Evolutionary conservation across 176 grass and related monocot genomes (phyloP), one percentile per base, ranked within the genome.

Genomic region (Ampelocalamus luodianensis): DNA sequence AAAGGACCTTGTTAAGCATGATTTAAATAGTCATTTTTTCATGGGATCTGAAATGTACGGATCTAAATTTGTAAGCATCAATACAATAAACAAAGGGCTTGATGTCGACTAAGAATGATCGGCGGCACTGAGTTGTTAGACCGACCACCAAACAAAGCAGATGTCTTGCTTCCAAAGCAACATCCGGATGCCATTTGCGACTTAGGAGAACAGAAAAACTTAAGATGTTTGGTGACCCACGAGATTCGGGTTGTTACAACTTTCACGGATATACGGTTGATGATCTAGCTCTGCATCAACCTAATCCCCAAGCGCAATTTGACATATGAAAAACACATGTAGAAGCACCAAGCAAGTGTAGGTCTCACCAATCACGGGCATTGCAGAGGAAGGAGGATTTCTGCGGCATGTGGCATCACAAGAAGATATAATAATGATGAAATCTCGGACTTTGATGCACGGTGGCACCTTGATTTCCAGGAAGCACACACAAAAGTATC

Each of bases 321-420:
- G 84, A 78, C 39, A 72, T 36, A 40, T 66, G 67, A 71, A 5
- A 23, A 51, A 69, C 18, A 72, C 66, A 83, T n/a, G 67, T 27
- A 72, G 60, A 79, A 83, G 74, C 74, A 90, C 71, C 83, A 55
- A 86, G 65, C 78, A 72, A 64, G 65, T 51, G 74, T 6, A 70
- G 66, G 82, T 78, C 37, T 90, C 67, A 90, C 76, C 64, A 27
- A 10, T 14, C 39, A 79, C 49, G 75, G 77, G 42, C 14, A 12
- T 67, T 32, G 74, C 72, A 78, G 63, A 79, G 38, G 5, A 27
- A 68, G n/a, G 5, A 11, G 16, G 7, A 14, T 51, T 61, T 85
- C 69, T 80, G 49, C 77, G 23, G 37, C 1, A n/a, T 89, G 69
- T n/a, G 23, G 12, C 43, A 59, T 66, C 89, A 8, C 20, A 49